These are phyloP conservation scores for Fagopyrum homotropicum DNA, from an alignment of 148 eudicot species.

Conservation along the genomic window DNA sequence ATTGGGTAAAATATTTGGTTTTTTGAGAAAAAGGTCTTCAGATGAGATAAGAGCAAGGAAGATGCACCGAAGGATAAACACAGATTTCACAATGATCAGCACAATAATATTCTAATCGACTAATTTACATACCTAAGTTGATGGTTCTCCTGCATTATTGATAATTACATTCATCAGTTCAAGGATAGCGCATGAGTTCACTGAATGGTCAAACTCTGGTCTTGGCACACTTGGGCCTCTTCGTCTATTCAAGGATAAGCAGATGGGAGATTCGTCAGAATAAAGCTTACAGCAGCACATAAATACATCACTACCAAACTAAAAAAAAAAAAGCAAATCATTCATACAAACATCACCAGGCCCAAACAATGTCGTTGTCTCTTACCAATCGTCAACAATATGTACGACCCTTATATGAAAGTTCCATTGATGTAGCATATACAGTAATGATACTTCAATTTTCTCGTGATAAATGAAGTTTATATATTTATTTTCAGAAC, in stretches of 20 bases:
- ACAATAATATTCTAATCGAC: neutral
- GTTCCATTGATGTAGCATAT: no score
- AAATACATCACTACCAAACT: no score
- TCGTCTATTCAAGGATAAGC: slow-evolving; percentile 17
- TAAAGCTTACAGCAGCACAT: neutral
- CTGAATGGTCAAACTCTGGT: slow-evolving; percentile 7
- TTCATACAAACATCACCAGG: no score
- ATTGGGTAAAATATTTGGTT: no score
- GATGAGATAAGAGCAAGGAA: neutral
- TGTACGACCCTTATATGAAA: no score
- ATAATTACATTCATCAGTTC: neutral
- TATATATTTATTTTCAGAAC: no score
- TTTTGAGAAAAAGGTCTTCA: no score
- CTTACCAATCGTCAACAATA: no score
- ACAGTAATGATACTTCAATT: no score
- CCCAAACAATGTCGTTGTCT: no score
- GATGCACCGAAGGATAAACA: neutral
- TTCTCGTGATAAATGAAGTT: no score
- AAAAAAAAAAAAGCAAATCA: no score
- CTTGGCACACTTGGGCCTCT: slow-evolving; percentile 14
- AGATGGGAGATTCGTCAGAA: neutral
- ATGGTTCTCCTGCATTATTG: neutral
- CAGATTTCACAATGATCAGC: neutral
- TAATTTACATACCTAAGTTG: neutral
- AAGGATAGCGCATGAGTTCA: neutral